Base-by-base conservation (phyloP, 2,329 filamentous ascomycete genomes). In the Thermomyces lanuginosus region DNA sequence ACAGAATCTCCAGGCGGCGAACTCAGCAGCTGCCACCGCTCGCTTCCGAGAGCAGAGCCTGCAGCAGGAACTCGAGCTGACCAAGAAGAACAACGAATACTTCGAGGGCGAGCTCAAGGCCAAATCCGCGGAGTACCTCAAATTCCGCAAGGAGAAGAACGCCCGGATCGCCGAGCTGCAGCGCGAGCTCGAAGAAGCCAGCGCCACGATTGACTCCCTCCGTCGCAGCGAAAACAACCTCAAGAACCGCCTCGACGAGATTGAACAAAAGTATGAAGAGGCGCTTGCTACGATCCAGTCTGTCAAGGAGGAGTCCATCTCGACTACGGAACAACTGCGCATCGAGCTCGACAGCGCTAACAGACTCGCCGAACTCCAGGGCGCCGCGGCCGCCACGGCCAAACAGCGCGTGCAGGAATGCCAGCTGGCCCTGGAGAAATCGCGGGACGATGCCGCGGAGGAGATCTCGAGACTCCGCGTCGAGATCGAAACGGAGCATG, bases 111-210 rank as follows among this genome's bases (percentile, higher is more conserved):
- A 98, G 51, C 66, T 95, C 12, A 86, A 92, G 59, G 84, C 80
- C 1, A 92, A 92, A 57, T 76, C 70, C 35, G 70, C 75, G 6
- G 89, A 98, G 48, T 73, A 82, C 24, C 69, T 86, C 38, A 92
- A 84, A 45, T 86, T 79, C 53, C 73, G 89, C 36, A 95, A 92
- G 48, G 89, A 98, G 48, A 95, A 93, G 63, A 80, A 80, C 36
- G 76, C 82, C 1, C 77, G 80, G 20, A 81, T 95, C 40, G 70
- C 83, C 6, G 80, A 91, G 43, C 69, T 98, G 15, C 80, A 93
- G 52, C 78, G 83, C 28, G 71, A 78, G 34, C 79, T 86, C 39
- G 86, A 95, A 40, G 89, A 98, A 39, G 72, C 77, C 22, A 74
- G 68, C 36, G 75, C 78, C 11, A 76, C 69, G 16, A 66, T 83